Base-by-base conservation (phyloP, 495 filamentous ascomycete genomes). In the Aspergillus indologenus region DNA sequence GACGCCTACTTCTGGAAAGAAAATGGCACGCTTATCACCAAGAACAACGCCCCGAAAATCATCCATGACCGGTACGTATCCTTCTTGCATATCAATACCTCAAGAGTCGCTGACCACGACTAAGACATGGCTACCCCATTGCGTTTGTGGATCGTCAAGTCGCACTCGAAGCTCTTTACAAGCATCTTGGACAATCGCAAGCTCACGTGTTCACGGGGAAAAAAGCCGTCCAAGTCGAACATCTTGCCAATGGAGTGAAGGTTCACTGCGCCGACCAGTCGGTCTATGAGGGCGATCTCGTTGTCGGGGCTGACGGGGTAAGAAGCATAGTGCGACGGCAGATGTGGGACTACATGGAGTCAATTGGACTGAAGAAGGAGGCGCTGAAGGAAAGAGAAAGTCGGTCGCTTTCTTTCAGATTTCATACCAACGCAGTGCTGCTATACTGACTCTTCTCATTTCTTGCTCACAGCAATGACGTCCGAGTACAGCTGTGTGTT, bases 291-390 rank as follows among this genome's bases (percentile, higher is more conserved):
- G 58, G 61, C 2, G 58, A 78, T 47, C 18, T 81, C 11, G 62
- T 83, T 4, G 66, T 80, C 3, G 80, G 78, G 0, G 72, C 72
- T n/a, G 81, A 83, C 62, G 81, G 80, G 0, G 71, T 81, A 17
- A 70, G 75, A 43, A 79, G 78, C 58, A 64, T 53, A 40, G 71
- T 72, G 12, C 62, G 77, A 42, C 47, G 63, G 44, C 69, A 76
- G 51, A 74, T 82, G 69, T 69, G 73, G 59, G 29, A 45, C 20
- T 40, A 61, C 44, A 56, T 56, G 59, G 52, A 46, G 20, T 12
- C 24, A 7, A 18, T 20, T 4, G 53, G 53, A 29, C 9, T 34
- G 1, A 17, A 6, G 19, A 26, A 46, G 3, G 40, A 60, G 45
- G 49, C 23, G 18, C 9, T 14, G 24, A 24, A 60, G 18, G 57